Base-by-base conservation (phyloP, 129 eudicot genomes). In the Tagetes patula region DNA sequence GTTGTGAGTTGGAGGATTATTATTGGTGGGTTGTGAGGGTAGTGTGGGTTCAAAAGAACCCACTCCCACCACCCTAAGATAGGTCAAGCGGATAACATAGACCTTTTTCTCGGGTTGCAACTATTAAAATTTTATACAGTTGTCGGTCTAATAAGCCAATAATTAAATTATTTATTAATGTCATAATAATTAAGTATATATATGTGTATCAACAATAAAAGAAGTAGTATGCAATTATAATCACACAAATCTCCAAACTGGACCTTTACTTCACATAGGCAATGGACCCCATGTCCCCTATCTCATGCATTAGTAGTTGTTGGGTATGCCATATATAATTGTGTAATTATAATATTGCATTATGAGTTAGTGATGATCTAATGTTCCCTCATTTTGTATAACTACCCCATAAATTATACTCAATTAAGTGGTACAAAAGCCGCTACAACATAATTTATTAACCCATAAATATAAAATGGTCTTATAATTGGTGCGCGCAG, bases 231-330 rank as follows among this genome's bases (percentile, higher is more conserved):
- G 14, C 59, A 67, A 40, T 67, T 43, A 67, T 67, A 76, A 68
- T 58, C 50, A 65, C 42, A 54, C 42, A 75, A 66, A 67, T 42
- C 58, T 54, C 58, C 39, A 56, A 76, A 76, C 58, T 43, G 70
- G 49, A 70, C 71, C 71, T 74, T 72, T 74, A 31, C 52, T 67
- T 68, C 62, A 33, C 38, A 56, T 67, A 76, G 20, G 36, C 30
- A 3, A 52, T 56, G 80, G 80, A 9, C 69, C 80, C 74, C 69
- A 67, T 76, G 61, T 55, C 59, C 42, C 80, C 62, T 61, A 32
- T 42, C 48, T 61, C 80, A 76, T 76, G 75, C 61, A 76, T 76
- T 76, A 67, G 67, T 75, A 67, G 56, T 68, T 4, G 74, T 76
- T 76, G 62, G 75, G 80, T 56, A 68, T 41, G 75, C 53, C 50